Base-by-base conservation (phyloP, 192 early-diverging fungal genomes). In the Rhizoclosmatium globosum region DNA sequence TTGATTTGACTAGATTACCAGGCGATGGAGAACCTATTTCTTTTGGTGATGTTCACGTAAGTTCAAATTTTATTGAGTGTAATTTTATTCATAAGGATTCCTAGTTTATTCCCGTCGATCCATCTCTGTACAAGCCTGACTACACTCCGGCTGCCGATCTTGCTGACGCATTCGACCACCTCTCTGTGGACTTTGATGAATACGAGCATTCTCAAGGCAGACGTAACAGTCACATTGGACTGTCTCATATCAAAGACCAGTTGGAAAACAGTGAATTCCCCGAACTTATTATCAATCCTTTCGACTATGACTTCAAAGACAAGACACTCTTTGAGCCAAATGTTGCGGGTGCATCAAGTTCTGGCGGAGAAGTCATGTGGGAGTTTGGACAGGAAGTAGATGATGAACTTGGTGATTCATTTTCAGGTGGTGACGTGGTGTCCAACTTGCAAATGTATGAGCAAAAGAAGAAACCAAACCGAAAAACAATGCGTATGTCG, bases 31-130 rank as follows among this genome's bases (percentile, higher is more conserved):
- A 67, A 17, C 71, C 79, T 3, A 58, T 80, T 64, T 31, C 64
- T 13, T 80, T 71, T 61, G 79, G 79, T 9, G 72, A 80, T 58
- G 79, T 80, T 59, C 79, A 80, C 46, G 79, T 80, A 43, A 75
- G 79, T 64, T 38, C 44, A 38, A 9, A 53, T 65, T 65, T 47
- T 73, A 46, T 46, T 68, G 46, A 48, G 47, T 42, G 45, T 21
- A n/a, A 39, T 43, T 75, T 42, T 44, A 17, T 60, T 58, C 17
- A 71, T 79, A 4, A 50, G 11, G 23, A 21, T 47, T 73, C 47
- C 19, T 46, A 80, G 79, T 80, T 80, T 47, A 56, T 80, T 60
- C 79, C 79, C 4, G 79, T 80, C 21, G 73, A 80, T 48, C 72
- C 79, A 43, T 4, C 38, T 39, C 46, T 75, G 56, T 80, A 80